A percentile compares a stretch with the other conserved stretches of the same genome.
These are phyloP conservation scores for Komagataella phaffii DNA, from an alignment of 805 yeast species.

Conservation along the genomic window DNA sequence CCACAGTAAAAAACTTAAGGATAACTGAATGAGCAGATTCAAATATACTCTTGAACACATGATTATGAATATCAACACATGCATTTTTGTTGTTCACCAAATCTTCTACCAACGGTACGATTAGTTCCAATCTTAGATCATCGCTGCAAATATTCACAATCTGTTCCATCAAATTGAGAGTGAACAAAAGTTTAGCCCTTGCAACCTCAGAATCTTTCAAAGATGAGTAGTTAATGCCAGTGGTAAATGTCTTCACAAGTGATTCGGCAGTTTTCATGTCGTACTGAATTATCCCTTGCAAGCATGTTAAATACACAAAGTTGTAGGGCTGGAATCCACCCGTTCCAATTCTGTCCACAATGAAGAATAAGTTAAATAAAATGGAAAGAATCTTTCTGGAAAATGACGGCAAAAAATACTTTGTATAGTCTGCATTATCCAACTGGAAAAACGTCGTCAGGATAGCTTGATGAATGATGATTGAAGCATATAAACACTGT, in stretches of 20 bases:
- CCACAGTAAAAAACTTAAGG: conserved; percentile 16
- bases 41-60: conserved; percentile 18
- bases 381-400: conserved; percentile 22
- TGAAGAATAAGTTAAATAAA: conserved; percentile 30
- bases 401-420: conserved; percentile 7
- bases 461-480: conserved; percentile 38
- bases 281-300: conserved; percentile 25
- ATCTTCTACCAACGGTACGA: conserved; percentile 12
- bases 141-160: conserved; percentile 21
- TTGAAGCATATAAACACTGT: conserved; percentile 29
- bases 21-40: conserved; percentile 59
- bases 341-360: conserved; percentile 40
- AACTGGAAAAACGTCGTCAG: conserved; percentile 21
- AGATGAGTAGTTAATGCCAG: conserved; percentile 12
- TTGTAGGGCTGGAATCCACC: conserved; percentile 56
- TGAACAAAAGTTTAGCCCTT: conserved; percentile 23
- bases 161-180: conserved; percentile 33
- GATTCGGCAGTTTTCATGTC: conserved; percentile 13
- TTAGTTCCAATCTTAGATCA: conserved; percentile 14
- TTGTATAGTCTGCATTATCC: conserved; percentile 3
- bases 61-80: conserved; percentile 7
- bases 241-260: conserved; percentile 16
- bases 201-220: conserved; percentile 18
- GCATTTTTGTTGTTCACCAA: conserved; percentile 11
- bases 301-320: conserved; percentile 36